Evolutionary conservation across 2,329 filamentous ascomycete species (phyloP), one percentile per base, ranked within the genome.

Genomic region (Colletotrichum ledebouriae): DNA sequence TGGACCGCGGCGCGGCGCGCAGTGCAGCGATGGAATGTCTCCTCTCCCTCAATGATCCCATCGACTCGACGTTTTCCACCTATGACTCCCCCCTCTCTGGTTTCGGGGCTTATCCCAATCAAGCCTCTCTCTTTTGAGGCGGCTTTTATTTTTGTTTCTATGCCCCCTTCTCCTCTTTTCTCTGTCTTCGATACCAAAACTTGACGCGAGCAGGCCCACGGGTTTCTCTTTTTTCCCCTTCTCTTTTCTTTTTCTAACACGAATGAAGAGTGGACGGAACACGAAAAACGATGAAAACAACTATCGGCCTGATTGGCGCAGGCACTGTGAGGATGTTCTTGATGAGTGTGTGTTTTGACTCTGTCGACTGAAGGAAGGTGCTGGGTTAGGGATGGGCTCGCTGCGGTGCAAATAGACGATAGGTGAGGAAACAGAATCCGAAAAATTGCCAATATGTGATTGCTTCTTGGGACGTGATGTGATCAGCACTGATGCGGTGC

Each of bases 141-240:
- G 29, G 29, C 29, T 29, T 29, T 29, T 29, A 29, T 7, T 29
- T 42, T 50, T 63, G 25, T 46, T 33, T 20, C 17, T 58, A 39
- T n/a, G 41, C 12, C 12, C 13, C 56, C 15, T 46, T n/a, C n/a
- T 53, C 12, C 33, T 10, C 15, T 7, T 25, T 17, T 39, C 17
- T 33, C 13, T 64, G 20, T 61, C 47, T 58, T 63, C 55, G 53
- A 68, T 68, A 68, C 60, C 65, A 68, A 41, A 63, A 55, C 41
- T 41, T 59, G 22, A 37, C 47, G 50, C 46, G 34, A 63, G 59
- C 13, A 13, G 9, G 41, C 53, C 44, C 10, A 37, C 15, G 37
- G 22, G 25, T n/a, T 29, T 59, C 42, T 47, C 13, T 13, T 47
- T 13, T 59, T 59, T 15, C 3, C 6, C 11, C 17, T 29, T 29